Base-by-base conservation (phyloP, 257 asterid genomes). In the Solanum appendiculatum region DNA sequence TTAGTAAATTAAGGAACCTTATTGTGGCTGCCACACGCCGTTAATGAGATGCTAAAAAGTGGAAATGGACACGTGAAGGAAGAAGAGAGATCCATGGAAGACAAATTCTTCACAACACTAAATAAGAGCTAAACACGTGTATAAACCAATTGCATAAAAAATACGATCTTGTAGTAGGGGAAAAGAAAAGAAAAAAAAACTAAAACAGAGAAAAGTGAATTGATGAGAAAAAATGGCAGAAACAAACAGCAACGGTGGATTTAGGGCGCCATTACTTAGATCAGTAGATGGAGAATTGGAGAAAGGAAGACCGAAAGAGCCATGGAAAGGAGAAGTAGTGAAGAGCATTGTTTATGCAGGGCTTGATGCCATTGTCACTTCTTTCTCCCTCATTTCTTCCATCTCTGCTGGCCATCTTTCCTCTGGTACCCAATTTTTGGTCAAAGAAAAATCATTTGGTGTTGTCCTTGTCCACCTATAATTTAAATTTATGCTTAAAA, bases 391-490 rank as follows among this genome's bases (percentile, higher is more conserved):
- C 89, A 94, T 94, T 63, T 94, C 98, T 37, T 95, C 97, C 89
- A 95, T 95, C 91, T 95, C 97, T 58, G 96, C 95, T 82, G 97
- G 97, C 88, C 94, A 74, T 69, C 98, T 93, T 68, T 92, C 98
- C 74, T 95, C 97, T 15, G 97, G 97, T 93, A 58, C 31, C 69
- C 60, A 54, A 33, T 33, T 33, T 33, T 33, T 33, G 3, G 34
- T 33, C 34, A 33, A 33, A 54, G 23, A 46, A 46, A 46, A 46
- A 46, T 46, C 60, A 18, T 54, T 18, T 54, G 1, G n/a, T 54
- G 18, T 46, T 46, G 54, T 42, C 48, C 14, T 42, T 42, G 48
- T 10, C 48, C 48, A 42, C 48, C 8, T 40, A 11, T n/a, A n/a
- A n/a, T n/a, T n/a, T n/a, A n/a, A n/a, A n/a, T n/a, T n/a, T n/a